phyloP scores from a whole-genome alignment of 1,284 basidiomycete species.

The Neolentinus lepideus region DNA sequence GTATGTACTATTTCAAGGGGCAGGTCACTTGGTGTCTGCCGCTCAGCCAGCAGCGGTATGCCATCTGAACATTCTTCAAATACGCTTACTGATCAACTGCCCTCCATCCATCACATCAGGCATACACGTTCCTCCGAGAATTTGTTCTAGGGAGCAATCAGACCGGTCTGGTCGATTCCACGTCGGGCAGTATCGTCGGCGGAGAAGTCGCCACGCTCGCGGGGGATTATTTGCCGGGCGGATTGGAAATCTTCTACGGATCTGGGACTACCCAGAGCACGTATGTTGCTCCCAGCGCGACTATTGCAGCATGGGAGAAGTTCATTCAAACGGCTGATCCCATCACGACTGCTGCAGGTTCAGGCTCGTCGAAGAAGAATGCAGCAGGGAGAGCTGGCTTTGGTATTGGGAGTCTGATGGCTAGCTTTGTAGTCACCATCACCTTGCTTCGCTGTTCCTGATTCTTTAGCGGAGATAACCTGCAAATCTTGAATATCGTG shows the following conservation, averaged over 20 bases:
- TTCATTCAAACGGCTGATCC: constrained; percentile 14
- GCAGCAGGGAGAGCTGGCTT: background rate
- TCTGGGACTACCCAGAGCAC: constrained; percentile 39
- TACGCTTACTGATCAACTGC: background rate
- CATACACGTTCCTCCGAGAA: constrained; percentile 46
- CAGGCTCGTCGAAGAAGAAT: background rate
- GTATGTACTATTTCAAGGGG: constrained; percentile 48
- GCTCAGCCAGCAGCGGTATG: constrained; percentile 45
- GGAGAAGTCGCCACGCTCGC: constrained; percentile 6
- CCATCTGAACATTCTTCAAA: background rate
- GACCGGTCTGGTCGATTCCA: constrained; percentile 38
- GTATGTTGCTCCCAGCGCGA: constrained; percentile 43
- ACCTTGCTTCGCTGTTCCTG: background rate
- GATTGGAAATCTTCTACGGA: constrained; percentile 45
- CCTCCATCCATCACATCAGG: constrained; percentile 25
- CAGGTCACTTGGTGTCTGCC: constrained; percentile 52
- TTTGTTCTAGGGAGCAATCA: constrained; percentile 50
- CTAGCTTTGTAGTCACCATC: background rate
- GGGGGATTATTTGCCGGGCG: constrained; percentile 39
- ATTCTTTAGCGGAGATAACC: too few species aligned
- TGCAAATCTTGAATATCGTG: too few species aligned
- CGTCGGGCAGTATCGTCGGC: constrained; percentile 11
- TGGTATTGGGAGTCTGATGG: background rate
- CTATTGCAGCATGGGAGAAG: constrained; percentile 47
- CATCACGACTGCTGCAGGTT: background rate